Conservation (phyloP, 1,284 basidiomycete genomes). For the Cryptococcus sp. region DNA sequence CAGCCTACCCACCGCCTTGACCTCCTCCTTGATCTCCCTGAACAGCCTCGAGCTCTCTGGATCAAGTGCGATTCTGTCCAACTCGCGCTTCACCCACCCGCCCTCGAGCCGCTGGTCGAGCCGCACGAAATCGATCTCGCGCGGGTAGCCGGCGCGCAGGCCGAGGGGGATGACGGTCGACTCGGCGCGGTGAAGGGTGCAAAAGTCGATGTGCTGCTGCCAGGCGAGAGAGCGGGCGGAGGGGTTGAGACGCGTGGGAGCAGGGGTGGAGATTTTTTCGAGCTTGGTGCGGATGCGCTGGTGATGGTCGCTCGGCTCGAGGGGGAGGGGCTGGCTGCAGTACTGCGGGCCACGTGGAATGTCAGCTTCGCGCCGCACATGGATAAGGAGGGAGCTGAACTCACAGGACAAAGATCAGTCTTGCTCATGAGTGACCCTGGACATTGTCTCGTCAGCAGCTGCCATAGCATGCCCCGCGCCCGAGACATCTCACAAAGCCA, state of each 20-base stretch:
- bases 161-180: conserved; percentile 38
- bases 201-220: conserved; percentile 29
- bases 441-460: background rate
- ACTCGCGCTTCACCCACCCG: conserved; percentile 22
- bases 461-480: too few species aligned
- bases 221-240: conserved; percentile 15
- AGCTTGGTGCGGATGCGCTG: conserved; percentile 6
- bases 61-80: conserved; percentile 26
- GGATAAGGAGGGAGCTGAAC: background rate
- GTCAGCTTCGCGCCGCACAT: background rate
- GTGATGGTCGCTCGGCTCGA: conserved; percentile 16
- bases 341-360: conserved; percentile 10
- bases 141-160: conserved; percentile 34
- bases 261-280: conserved; percentile 7
- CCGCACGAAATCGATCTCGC: conserved; percentile 28
- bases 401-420: conserved; percentile 15
- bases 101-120: conserved; percentile 28
- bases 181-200: conserved; percentile 39
- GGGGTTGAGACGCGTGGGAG: conserved; percentile 13
- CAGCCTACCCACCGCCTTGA: conserved; percentile 22
- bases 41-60: conserved; percentile 14
- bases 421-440: conserved; percentile 1
- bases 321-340: conserved; percentile 27
- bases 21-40: conserved; percentile 9
- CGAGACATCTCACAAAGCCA: too few species aligned